These are phyloP conservation scores for Kwoniella botswanensis DNA, from an alignment of 768 basidiomycete species.

Conservation along the genomic window DNA sequence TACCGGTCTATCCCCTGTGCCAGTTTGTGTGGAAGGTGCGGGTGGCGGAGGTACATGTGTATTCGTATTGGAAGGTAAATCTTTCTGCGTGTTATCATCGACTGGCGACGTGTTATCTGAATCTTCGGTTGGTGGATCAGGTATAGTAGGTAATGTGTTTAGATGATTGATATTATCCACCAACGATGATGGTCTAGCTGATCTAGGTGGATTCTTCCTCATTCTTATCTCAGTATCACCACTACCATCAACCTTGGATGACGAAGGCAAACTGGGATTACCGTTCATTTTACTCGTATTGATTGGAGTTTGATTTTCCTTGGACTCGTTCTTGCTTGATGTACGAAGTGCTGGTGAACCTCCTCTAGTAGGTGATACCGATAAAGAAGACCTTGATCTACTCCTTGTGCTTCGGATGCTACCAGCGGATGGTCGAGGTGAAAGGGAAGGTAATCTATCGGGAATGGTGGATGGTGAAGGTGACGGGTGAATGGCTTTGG, in stretches of 20 bases:
- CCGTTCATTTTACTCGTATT: slow-evolving; percentile 9
- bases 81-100: background rate
- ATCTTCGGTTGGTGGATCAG: slow-evolving; percentile 29
- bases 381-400: slow-evolving; percentile 23
- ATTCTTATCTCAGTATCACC: slow-evolving; percentile 27
- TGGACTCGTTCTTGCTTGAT: slow-evolving; percentile 20
- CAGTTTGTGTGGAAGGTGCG: slow-evolving; percentile 35
- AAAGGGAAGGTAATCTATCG: slow-evolving; percentile 3
- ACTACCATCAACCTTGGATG: slow-evolving; percentile 6
- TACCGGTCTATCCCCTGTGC: slow-evolving; percentile 26
- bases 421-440: slow-evolving; percentile 17
- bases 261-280: background rate
- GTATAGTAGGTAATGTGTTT: slow-evolving; percentile 42
- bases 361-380: slow-evolving; percentile 23
- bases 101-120: background rate
- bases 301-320: slow-evolving; percentile 23
- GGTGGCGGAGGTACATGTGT: slow-evolving; percentile 35
- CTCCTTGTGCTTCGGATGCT: background rate
- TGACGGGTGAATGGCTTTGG: slow-evolving; percentile 21
- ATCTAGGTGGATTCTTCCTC: slow-evolving; percentile 27
- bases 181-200: slow-evolving; percentile 14
- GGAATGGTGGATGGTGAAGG: slow-evolving; percentile 17
- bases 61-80: background rate
- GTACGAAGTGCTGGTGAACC: slow-evolving; percentile 1
- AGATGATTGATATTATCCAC: slow-evolving; percentile 30